phyloP scores from a whole-genome alignment of 2,329 filamentous ascomycete species.

The Scolecobasidium constrictum region DNA sequence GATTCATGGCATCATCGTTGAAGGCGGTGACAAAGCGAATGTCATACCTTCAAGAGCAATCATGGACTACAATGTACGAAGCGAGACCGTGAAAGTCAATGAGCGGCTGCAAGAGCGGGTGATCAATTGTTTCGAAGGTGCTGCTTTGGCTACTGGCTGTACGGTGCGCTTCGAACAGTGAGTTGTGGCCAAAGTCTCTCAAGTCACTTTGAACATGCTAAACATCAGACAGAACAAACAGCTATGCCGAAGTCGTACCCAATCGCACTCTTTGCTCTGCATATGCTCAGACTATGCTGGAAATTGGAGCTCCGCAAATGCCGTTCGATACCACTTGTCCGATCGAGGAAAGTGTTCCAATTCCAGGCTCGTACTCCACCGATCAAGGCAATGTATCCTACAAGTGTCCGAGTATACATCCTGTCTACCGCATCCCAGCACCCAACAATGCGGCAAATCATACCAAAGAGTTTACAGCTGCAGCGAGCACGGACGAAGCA shows the following conservation, averaged over 20 bases:
- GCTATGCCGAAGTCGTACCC: constrained; percentile 4
- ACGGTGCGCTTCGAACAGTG: constrained; percentile 2
- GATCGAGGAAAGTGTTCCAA: neutral
- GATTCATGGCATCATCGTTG: constrained; percentile 27
- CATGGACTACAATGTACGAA: constrained; percentile 31
- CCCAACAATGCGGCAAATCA: constrained; percentile 26
- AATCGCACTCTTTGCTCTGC: constrained; percentile 1
- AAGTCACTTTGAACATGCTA: neutral
- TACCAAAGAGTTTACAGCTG: constrained; percentile 32
- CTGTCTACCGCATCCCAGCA: constrained; percentile 12
- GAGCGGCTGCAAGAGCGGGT: constrained; percentile 23
- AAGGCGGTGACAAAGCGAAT: constrained; percentile 28
- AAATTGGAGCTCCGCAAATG: neutral
- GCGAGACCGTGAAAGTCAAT: constrained; percentile 21
- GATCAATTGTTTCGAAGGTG: constrained; percentile 27
- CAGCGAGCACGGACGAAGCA: constrained; percentile 28
- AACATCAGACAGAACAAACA: constrained; percentile 1
- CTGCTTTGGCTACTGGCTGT: constrained; percentile 25
- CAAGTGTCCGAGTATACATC: constrained; percentile 6
- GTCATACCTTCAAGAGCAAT: constrained; percentile 29
- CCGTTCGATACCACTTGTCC: neutral
- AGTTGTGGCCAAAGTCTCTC: neutral
- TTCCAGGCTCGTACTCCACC: constrained; percentile 2
- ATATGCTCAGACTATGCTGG: constrained; percentile 1
- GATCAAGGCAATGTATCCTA: constrained; percentile 8